These are phyloP conservation scores for Mycena maculata DNA, from an alignment of 768 basidiomycete species.

Conservation along the genomic window DNA sequence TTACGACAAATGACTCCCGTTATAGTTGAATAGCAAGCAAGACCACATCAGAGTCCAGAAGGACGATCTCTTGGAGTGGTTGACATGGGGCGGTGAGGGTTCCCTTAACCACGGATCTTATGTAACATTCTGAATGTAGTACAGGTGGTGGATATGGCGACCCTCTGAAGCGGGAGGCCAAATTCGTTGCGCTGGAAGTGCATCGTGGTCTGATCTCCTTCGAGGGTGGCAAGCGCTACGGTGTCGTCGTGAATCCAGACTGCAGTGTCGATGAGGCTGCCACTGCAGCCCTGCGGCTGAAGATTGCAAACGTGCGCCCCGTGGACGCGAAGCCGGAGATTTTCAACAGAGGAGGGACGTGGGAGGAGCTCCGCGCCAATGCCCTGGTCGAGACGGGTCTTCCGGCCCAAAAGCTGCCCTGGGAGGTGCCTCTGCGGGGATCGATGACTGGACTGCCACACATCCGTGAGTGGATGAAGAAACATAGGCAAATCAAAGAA, in stretches of 20 bases:
- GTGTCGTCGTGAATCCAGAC: slow-evolving; percentile 27
- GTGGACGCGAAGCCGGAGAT: slow-evolving; percentile 12
- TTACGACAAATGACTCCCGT: background rate
- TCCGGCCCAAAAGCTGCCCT: slow-evolving; percentile 21
- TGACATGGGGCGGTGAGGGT: slow-evolving; percentile 35
- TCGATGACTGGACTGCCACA: slow-evolving; percentile 25
- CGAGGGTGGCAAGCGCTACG: slow-evolving; percentile 31
- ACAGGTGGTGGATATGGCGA: slow-evolving; percentile 33
- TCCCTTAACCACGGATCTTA: background rate
- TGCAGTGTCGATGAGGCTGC: slow-evolving; percentile 20
- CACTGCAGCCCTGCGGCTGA: slow-evolving; percentile 18
- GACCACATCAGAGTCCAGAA: slow-evolving; percentile 33
- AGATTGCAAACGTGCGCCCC: slow-evolving; percentile 13
- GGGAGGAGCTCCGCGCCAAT: slow-evolving; percentile 26
- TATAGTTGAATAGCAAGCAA: slow-evolving; percentile 25
- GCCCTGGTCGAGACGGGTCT: slow-evolving; percentile 27
- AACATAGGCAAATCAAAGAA: slow-evolving; percentile 28
- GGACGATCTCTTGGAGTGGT: slow-evolving; percentile 32
- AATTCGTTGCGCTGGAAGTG: slow-evolving; percentile 29
- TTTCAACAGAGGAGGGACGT: slow-evolving; percentile 32
- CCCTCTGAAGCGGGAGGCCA: slow-evolving; percentile 32
- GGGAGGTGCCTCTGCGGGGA: slow-evolving; percentile 26
- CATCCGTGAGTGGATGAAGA: slow-evolving; percentile 26
- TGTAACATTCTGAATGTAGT: background rate
- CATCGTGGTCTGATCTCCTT: slow-evolving; percentile 26